Evolutionary conservation across 169 alveolate species (phyloP).

Genomic region (Plasmodium inui): DNA sequence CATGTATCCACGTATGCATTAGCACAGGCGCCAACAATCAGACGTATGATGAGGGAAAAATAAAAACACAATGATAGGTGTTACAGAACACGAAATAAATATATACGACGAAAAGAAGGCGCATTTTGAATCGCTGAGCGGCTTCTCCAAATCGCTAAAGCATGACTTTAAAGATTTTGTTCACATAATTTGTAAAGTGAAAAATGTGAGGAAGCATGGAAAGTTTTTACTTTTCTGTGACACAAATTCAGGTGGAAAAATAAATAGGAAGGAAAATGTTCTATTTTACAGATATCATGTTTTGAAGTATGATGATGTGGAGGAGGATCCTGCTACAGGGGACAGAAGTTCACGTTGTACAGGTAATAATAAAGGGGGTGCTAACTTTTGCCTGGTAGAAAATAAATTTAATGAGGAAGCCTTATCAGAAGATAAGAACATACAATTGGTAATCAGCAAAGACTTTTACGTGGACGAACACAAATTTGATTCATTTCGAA

Average conservation of each 20-base stretch:
- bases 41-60: constrained; percentile 15
- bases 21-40: not conserved
- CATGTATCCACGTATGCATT: not conserved
- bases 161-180: constrained; percentile 24
- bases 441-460: constrained; percentile 46
- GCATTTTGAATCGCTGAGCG: constrained; percentile 5
- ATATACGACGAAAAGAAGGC: constrained; percentile 26
- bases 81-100: constrained; percentile 34
- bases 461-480: constrained; percentile 61
- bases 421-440: not conserved
- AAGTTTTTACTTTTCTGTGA: constrained; percentile 44
- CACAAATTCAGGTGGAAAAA: constrained; percentile 7
- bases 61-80: not conserved
- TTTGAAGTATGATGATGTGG: constrained; percentile 4
- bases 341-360: not conserved
- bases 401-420: constrained; percentile 32
- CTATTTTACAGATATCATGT: constrained; percentile 32
- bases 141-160: not conserved
- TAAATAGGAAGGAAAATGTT: not conserved
- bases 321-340: not conserved
- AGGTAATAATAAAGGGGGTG: constrained; percentile 3
- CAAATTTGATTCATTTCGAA: constrained; percentile 25
- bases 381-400: constrained; percentile 2
- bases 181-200: constrained; percentile 65
- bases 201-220: constrained; percentile 75